Base-by-base conservation (phyloP, 192 early-diverging fungal genomes). In the Phycomyces nitens region DNA sequence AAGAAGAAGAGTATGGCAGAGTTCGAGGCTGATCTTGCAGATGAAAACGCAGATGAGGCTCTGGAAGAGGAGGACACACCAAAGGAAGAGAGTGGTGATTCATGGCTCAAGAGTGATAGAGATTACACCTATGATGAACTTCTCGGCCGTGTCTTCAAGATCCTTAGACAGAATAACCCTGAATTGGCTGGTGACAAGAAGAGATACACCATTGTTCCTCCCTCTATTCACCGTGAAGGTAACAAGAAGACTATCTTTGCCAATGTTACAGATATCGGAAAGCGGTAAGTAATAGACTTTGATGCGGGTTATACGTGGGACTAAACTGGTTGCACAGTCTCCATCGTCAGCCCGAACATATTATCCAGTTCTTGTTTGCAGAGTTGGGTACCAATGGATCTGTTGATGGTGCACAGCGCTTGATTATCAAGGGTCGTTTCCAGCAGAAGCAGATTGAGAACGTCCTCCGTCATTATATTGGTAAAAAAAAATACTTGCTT, bases 361-460 rank as follows among this genome's bases (percentile, higher is more conserved):
- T 99, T 43, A 97, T 96, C 68, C 93, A 95, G 79, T 99, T 89
- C 82, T 84, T 99, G 70, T 96, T 94, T 81, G 88, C 97, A 40
- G 97, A 99, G 86, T 82, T 99, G 88, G 96, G 96, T 76, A 97
- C 95, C n/a, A 90, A 84, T 41, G 97, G 97, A 29, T 96, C 94
- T 20, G 86, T 97, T 53, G 97, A 98, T 72, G 89, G 91, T 58
- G 84, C 78, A 53, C 89, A 93, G 75, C 88, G 94, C 27, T 76
- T 99, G 54, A 78, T 98, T 50, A 98, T 99, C 80, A 95, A 94
- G 86, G 97, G 97, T 54, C 84, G 91, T 56, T 99, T 98, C 91
- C 91, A 95, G 76, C 96, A 93, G 74, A 98, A 96, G 82, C 96
- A 98, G 80, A 96, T 99, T 65, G 97, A 98, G 76, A 95, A 88